Base-by-base conservation (phyloP, 345 rosid genomes). In the Populus pruinosa region DNA sequence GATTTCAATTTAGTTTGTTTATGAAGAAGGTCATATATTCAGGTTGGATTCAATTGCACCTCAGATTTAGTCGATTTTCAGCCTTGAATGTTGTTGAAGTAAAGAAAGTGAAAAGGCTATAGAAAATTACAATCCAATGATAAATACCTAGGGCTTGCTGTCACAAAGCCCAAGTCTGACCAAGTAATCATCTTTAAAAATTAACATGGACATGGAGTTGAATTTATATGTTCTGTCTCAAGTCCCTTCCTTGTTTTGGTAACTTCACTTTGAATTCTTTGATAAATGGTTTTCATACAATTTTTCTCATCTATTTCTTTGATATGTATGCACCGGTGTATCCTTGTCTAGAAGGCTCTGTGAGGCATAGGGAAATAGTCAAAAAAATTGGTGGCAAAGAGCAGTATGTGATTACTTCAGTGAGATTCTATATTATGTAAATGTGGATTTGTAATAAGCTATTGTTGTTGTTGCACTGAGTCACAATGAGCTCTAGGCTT, bases 271-370 rank as follows among this genome's bases (percentile, higher is more conserved):
- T 39, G 20, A 8, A 27, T 31, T 73, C 21, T 59, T 65, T 17
- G n/a, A 20, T 16, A 67, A 35, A 50, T 50, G 56, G 43, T 79
- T 69, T 18, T 55, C 55, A n/a, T 49, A 9, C 70, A n/a, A 31
- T 75, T 67, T 61, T 77, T 56, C 66, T 74, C 43, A 69, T 69
- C 35, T 74, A 71, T 69, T 72, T 38, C 73, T 44, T 72, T 78
- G 41, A 53, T 33, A 50, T 86, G 67, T 69, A 62, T 81, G 67
- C 38, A 78, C 81, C 91, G 98, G 91, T 91, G 67, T 93, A 86
- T 88, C 98, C 98, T 78, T 93, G 98, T 77, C 96, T 94, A 53
- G 91, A 93, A 85, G 98, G 94, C 64, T 93, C 96, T 68, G 29
- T 77, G 77, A 89, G 89, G 84, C 96, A 91, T 83, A 85, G 97